Conservation (phyloP, 2,329 filamentous ascomycete genomes). For the Madurella fahalii region DNA sequence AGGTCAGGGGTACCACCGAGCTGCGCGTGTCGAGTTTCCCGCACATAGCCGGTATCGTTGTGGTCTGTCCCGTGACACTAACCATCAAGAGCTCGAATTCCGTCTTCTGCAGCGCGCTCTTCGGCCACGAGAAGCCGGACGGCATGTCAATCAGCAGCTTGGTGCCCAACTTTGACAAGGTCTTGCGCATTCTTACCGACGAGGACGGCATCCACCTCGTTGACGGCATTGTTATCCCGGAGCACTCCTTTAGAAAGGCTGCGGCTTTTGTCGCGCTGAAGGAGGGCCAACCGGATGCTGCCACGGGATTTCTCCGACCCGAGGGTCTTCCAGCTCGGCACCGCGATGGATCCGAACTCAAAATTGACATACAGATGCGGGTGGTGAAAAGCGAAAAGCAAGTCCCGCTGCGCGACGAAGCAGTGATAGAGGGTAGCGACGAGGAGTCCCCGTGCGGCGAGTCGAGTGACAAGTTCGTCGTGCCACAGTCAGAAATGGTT, state of each 20-base stretch:
- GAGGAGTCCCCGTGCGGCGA: slow-evolving; percentile 46
- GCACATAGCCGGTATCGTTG: slow-evolving; percentile 94
- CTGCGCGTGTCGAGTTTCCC: slow-evolving; percentile 90
- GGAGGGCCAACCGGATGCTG: slow-evolving; percentile 75
- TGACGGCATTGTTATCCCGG: slow-evolving; percentile 94
- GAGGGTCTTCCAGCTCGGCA: slow-evolving; percentile 82
- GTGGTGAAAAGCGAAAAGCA: slow-evolving; percentile 86
- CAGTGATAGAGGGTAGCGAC: slow-evolving; percentile 59
- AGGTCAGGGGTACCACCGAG: slow-evolving; percentile 63
- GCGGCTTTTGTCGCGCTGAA: slow-evolving; percentile 77
- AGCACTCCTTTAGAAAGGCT: slow-evolving; percentile 90
- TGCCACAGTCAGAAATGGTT: slow-evolving; percentile 68
- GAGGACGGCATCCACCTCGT: slow-evolving; percentile 79
- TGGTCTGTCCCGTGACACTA: slow-evolving; percentile 74
- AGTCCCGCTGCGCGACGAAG: slow-evolving; percentile 55
- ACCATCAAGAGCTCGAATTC: slow-evolving; percentile 89
- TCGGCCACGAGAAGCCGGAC: slow-evolving; percentile 81
- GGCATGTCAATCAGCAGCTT: slow-evolving; percentile 74
- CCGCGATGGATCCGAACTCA: slow-evolving; percentile 85
- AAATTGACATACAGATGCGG: slow-evolving; percentile 93
- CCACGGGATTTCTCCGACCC: slow-evolving; percentile 74
- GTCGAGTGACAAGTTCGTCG: slow-evolving; percentile 43
- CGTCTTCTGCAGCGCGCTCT: slow-evolving; percentile 87
- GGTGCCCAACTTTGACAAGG: slow-evolving; percentile 81
- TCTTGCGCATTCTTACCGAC: slow-evolving; percentile 75